phyloP scores from a whole-genome alignment of 495 filamentous ascomycete genomes.

The Neurospora tetrasperma region DNA sequence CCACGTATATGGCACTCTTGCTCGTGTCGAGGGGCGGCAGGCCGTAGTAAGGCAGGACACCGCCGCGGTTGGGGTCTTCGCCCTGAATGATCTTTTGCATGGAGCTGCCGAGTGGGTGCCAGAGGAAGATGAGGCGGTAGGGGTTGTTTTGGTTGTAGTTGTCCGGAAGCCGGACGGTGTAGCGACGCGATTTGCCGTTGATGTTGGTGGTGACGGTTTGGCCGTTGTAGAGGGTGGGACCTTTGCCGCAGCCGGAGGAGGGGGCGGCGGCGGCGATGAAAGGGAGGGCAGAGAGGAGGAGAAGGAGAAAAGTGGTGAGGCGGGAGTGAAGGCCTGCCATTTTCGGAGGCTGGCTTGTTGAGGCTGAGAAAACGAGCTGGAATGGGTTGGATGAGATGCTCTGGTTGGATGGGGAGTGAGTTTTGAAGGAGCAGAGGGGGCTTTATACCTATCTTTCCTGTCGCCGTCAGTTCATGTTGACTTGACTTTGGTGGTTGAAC shows the following conservation, averaged over 20 bases:
- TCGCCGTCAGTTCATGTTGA: background rate
- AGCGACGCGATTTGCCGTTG: conserved; percentile 23
- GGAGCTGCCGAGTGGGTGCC: conserved; percentile 31
- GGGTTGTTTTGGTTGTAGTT: conserved; percentile 33
- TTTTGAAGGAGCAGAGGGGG: background rate
- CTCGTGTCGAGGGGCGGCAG: conserved; percentile 27
- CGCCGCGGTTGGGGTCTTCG: conserved; percentile 20
- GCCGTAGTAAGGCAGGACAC: conserved; percentile 32
- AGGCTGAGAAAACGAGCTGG: background rate
- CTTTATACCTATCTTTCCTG: background rate
- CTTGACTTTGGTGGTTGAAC: background rate
- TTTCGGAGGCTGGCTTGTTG: background rate
- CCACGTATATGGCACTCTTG: conserved; percentile 31
- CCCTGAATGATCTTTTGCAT: conserved; percentile 30
- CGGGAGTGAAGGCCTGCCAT: background rate
- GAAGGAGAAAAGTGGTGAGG: background rate
- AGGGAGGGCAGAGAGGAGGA: background rate
- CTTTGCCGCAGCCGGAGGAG: conserved; percentile 34
- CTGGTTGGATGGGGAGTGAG: background rate
- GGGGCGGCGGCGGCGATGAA: conserved; percentile 1
- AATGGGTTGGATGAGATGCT: background rate
- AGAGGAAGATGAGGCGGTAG: conserved; percentile 33
- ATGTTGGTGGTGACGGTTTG: conserved; percentile 20
- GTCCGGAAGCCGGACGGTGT: conserved; percentile 30
- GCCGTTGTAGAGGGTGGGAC: conserved; percentile 21